Conservation (phyloP, 2,329 filamentous ascomycete species). For the Ophiostoma himal-ulmi region DNA sequence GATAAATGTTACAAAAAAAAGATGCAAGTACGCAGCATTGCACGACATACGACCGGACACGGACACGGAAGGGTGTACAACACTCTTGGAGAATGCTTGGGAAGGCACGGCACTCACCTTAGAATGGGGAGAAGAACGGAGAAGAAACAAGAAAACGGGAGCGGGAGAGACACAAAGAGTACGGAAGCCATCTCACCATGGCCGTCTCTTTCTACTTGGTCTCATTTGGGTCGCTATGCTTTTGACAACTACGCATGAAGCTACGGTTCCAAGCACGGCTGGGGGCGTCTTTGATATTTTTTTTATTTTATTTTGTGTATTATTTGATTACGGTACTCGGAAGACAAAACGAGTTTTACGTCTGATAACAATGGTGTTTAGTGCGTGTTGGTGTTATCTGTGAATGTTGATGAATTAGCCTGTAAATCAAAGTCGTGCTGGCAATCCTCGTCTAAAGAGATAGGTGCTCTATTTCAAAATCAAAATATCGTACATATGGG, state of each 20-base stretch:
- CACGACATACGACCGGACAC: not conserved
- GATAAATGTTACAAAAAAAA: not conserved
- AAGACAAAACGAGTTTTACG: not conserved
- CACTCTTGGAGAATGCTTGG: not conserved
- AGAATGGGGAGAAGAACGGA: not conserved
- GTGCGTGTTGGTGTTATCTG: not conserved
- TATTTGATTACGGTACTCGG: not conserved
- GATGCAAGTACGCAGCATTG: not conserved
- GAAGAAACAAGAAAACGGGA: not conserved
- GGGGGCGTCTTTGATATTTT: constrained; percentile 10
- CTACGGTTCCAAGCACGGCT: constrained; percentile 7
- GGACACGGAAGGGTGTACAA: not conserved
- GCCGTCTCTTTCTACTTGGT: constrained; percentile 8
- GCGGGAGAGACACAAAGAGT: not conserved
- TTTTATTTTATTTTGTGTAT: constrained; percentile 9
- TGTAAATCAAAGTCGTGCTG: no score
- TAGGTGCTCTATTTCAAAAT: not conserved
- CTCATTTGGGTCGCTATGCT: constrained; percentile 11
- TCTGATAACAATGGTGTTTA: not conserved
- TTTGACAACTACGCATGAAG: constrained; percentile 3
- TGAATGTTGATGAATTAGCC: not conserved
- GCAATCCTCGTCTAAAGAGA: not conserved
- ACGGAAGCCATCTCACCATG: constrained; percentile 7
- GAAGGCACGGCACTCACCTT: not conserved
- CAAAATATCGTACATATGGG: not conserved